These are phyloP conservation scores for Ustilago hordei DNA, from an alignment of 1,284 basidiomycete species.

Conservation along the genomic window DNA sequence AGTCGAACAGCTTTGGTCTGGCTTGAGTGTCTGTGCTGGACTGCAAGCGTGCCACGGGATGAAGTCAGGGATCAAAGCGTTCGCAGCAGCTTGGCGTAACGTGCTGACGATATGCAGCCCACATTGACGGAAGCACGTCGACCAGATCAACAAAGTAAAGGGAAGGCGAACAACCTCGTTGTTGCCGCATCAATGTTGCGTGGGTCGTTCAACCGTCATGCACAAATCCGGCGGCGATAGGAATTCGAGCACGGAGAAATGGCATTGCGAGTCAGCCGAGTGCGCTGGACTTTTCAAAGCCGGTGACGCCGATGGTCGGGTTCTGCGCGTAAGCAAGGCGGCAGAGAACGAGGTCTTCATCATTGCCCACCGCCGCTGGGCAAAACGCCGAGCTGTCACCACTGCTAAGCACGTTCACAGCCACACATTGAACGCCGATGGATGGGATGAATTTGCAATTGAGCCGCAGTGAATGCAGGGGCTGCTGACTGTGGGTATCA, in stretches of 20 bases:
- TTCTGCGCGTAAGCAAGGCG: too few relatives aligned
- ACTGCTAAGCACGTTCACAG: neutral
- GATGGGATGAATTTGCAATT: neutral
- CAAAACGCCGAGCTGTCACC: constrained; percentile 1
- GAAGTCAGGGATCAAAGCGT: neutral
- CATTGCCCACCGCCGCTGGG: neutral
- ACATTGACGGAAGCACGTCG: neutral
- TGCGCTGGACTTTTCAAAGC: neutral
- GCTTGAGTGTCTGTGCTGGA: neutral
- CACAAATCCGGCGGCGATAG: neutral
- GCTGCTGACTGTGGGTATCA: neutral
- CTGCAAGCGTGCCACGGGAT: neutral
- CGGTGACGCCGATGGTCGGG: too few relatives aligned
- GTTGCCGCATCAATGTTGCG: neutral
- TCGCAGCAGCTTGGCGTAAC: neutral
- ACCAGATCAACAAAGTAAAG: too few relatives aligned
- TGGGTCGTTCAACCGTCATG: constrained; percentile 11
- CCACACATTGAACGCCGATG: constrained; percentile 1
- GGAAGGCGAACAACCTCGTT: neutral
- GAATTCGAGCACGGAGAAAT: neutral
- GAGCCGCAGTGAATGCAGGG: neutral
- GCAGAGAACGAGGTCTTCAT: too few relatives aligned
- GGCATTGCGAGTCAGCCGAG: neutral
- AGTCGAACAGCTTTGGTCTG: neutral
- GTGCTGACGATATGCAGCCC: neutral